phyloP scores from a whole-genome alignment of 2,329 filamentous ascomycete genomes.

The Lecanicillium sp. region DNA sequence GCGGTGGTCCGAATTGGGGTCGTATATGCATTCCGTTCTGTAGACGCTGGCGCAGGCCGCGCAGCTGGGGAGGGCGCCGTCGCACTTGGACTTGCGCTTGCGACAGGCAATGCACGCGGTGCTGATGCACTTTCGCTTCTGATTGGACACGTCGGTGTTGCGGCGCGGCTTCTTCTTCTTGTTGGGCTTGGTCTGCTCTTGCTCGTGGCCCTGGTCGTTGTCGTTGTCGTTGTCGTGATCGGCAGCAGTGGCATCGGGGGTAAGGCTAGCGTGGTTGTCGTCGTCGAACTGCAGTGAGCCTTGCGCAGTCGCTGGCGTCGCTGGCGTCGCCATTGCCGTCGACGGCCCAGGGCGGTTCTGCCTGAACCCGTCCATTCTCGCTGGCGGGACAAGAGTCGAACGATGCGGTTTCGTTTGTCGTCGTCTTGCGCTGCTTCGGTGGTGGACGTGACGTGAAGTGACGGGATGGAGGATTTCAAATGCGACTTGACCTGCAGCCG shows the following conservation, averaged over 20 bases:
- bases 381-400: no score
- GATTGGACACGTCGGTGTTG: conserved; percentile 35
- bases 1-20: conserved; percentile 91
- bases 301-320: no score
- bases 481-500: no score
- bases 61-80: conserved; percentile 84
- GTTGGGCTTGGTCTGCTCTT: conserved; percentile 6
- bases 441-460: no score
- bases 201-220: background rate
- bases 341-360: no score
- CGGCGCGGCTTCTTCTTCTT: conserved; percentile 44
- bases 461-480: no score
- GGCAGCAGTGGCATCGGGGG: background rate
- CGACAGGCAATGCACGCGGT: conserved; percentile 79
- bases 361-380: no score
- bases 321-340: no score
- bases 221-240: background rate
- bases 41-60: conserved; percentile 96
- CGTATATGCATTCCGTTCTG: conserved; percentile 82
- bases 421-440: no score
- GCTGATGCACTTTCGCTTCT: conserved; percentile 71
- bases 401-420: no score
- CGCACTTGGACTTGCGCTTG: conserved; percentile 78
- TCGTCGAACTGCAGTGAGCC: no score
- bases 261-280: background rate